Conservation (phyloP, 2,329 filamentous ascomycete genomes). For the Fulvia fulva region DNA sequence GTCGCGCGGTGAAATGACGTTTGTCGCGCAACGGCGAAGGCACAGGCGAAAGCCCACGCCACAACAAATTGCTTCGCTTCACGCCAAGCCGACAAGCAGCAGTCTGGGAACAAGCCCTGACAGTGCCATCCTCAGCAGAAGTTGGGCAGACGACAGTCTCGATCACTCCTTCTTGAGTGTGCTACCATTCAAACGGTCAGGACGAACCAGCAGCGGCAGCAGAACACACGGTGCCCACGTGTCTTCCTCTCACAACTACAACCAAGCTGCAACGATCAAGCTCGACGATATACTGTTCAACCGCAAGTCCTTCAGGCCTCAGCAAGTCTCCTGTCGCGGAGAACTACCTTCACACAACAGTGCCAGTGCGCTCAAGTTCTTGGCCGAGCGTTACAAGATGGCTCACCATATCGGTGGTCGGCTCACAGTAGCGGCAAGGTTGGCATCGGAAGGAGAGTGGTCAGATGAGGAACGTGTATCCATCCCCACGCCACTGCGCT, state of each 20-base stretch:
- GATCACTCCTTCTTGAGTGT: slow-evolving; percentile 54
- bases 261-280: slow-evolving; percentile 30
- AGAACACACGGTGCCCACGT: slow-evolving; percentile 12
- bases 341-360: slow-evolving; percentile 21
- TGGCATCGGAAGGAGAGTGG: neutral
- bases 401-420: slow-evolving; percentile 1
- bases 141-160: slow-evolving; percentile 54
- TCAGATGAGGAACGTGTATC: neutral
- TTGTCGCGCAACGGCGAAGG: slow-evolving; percentile 51
- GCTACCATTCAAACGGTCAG: slow-evolving; percentile 15
- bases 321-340: slow-evolving; percentile 27
- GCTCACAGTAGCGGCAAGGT: neutral
- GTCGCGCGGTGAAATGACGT: slow-evolving; percentile 54
- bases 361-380: slow-evolving; percentile 12
- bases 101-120: slow-evolving; percentile 32
- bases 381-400: slow-evolving; percentile 14
- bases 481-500: neutral
- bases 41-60: slow-evolving; percentile 34
- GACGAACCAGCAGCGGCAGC: slow-evolving; percentile 12
- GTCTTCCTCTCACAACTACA: slow-evolving; percentile 11
- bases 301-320: slow-evolving; percentile 26
- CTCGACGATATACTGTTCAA: slow-evolving; percentile 27
- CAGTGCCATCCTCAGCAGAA: slow-evolving; percentile 33
- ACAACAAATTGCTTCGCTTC: slow-evolving; percentile 11
- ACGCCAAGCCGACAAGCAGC: slow-evolving; percentile 8